Base-by-base conservation (phyloP, 805 yeast species). In the Monosporozyma yasuniensis region DNA sequence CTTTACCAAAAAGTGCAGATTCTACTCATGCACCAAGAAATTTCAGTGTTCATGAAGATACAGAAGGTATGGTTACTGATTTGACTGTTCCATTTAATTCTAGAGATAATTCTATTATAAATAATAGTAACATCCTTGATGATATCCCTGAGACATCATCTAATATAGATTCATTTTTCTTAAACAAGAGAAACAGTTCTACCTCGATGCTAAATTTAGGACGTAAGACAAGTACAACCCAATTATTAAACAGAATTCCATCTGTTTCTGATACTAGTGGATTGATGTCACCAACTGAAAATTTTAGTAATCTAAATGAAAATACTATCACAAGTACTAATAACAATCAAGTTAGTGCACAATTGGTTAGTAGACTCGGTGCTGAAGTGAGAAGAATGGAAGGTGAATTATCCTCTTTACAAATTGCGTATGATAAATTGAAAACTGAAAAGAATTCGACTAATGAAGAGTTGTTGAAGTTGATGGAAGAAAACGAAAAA, bases 331-430 rank as follows among this genome's bases (percentile, higher is more conserved):
- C 44, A n/a, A 37, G 27, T 23, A 18, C n/a, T 32, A 23, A 35
- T 7, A 37, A 27, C 10, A 42, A 47, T 3, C 61, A 56, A 43
- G 51, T 58, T 49, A 65, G 61, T 47, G 59, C 67, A 2, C 96
- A 85, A 61, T 63, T 87, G 48, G 77, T 87, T 45, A 80, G 84
- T 53, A 86, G 83, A 58, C 74, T 93, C 73, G 81, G 90, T 44
- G 70, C 86, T 0, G 87, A 81, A 46, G 80, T 91, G 18, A 76
- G 96, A 52, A 75, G 90, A 50, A 70, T 91, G 39, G 96, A 91
- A 63, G 77, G 84, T 25, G 97, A 93, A 61, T 65, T 89, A 14
- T 66, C 78, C 42, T 75, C 85, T 0, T 67, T 81, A 47, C 77
- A 73, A 54, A 89, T 84, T 43, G 89, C 85, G 47, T 74, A 83